A percentile compares a stretch with the other conserved stretches of the same genome.
Conservation (phyloP, 768 basidiomycete species). For the Leucocoprinus birnbaumii region DNA sequence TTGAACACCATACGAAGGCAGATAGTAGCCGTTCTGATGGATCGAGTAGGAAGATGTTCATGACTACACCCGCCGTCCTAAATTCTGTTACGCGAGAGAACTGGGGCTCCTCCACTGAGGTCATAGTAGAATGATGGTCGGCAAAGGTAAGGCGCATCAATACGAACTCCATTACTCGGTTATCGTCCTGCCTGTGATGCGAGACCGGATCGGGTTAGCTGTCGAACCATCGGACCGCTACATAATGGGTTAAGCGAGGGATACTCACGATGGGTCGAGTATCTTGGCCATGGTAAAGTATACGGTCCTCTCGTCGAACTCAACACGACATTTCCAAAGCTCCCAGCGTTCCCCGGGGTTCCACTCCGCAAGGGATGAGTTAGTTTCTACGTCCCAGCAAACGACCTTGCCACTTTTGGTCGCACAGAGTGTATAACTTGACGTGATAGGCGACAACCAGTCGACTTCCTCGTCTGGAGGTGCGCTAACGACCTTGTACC, state of each 20-base stretch:
- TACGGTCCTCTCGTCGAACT: constrained; percentile 67
- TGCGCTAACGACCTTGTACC: constrained; percentile 70
- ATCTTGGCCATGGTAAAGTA: constrained; percentile 77
- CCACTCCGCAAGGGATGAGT: constrained; percentile 66
- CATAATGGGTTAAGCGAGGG: neutral
- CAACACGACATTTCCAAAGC: constrained; percentile 76
- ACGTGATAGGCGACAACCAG: constrained; percentile 76
- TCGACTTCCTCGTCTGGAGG: constrained; percentile 70
- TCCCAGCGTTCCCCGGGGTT: constrained; percentile 63
- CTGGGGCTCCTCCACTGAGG: constrained; percentile 34
- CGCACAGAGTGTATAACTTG: constrained; percentile 72
- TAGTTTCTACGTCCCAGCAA: constrained; percentile 70
- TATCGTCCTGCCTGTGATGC: constrained; percentile 50
- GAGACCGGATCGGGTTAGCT: neutral
- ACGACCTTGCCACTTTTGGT: constrained; percentile 76
- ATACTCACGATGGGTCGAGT: constrained; percentile 44
- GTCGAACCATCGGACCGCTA: neutral
- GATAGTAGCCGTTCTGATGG: constrained; percentile 57
- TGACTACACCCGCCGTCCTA: constrained; percentile 63
- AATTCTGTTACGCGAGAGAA: constrained; percentile 65
- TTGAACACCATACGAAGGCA: constrained; percentile 68
- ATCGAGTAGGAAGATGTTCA: constrained; percentile 77
- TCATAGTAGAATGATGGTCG: constrained; percentile 40
- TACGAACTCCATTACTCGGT: constrained; percentile 66
- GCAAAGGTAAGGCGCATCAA: constrained; percentile 67